These are phyloP conservation scores for Fusarium illudens DNA, from an alignment of 2,329 filamentous ascomycete genomes.

Conservation along the genomic window DNA sequence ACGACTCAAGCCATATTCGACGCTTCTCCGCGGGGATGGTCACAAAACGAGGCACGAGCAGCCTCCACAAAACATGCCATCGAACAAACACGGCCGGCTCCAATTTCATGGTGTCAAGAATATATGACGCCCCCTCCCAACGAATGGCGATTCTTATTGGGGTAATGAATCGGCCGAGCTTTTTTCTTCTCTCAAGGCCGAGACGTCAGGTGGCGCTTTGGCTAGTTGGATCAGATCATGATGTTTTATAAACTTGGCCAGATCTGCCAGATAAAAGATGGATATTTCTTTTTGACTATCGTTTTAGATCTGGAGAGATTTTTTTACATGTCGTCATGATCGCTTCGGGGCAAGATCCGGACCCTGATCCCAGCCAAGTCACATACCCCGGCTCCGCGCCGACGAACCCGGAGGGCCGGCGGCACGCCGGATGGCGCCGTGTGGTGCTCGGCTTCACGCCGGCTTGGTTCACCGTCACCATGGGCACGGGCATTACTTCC, in stretches of 20 bases:
- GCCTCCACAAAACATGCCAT: not conserved
- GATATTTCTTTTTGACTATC: not conserved
- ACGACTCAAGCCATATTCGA: not conserved
- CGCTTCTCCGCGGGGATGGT: not conserved
- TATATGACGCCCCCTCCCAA: not conserved
- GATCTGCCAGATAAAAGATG: not conserved
- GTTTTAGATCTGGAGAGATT: not conserved
- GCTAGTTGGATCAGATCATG: not conserved
- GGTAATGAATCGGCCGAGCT: not conserved
- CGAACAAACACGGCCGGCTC: not conserved
- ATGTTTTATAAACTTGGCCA: not conserved
- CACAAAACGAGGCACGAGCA: not conserved
- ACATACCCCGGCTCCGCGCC: conserved; percentile 7
- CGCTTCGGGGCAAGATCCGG: not conserved
- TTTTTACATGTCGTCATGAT: not conserved
- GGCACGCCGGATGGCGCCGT: conserved; percentile 20
- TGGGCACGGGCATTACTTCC: conserved; percentile 71
- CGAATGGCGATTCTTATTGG: not conserved
- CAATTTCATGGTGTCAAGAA: not conserved
- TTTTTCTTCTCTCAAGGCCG: not conserved
- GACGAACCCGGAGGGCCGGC: not conserved
- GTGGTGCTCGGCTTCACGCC: conserved; percentile 20
- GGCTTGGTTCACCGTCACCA: conserved; percentile 55
- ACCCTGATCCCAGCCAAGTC: conserved; percentile 12
- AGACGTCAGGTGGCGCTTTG: not conserved